Conservation (phyloP, 768 basidiomycete genomes). For the Tulasnella sp. region DNA sequence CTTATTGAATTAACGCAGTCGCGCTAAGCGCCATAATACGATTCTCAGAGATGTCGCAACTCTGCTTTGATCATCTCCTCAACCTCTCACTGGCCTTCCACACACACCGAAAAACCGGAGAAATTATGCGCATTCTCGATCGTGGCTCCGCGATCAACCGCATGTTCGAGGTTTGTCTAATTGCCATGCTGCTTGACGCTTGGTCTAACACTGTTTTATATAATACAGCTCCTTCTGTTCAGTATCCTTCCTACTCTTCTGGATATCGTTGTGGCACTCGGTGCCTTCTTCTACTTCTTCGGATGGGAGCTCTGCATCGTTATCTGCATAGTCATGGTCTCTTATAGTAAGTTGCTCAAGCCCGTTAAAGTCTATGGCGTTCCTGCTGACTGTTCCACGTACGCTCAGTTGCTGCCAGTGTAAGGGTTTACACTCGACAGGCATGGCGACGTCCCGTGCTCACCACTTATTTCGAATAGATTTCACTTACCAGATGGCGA, state of each 20-base stretch:
- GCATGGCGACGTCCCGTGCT: slow-evolving; percentile 22
- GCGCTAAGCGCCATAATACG: too few species aligned
- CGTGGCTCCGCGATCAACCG: slow-evolving; percentile 81
- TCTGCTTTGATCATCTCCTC: slow-evolving; percentile 79
- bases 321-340: slow-evolving; percentile 60
- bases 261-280: slow-evolving; percentile 64
- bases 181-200: neutral
- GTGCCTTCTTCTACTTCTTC: slow-evolving; percentile 19
- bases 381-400: slow-evolving; percentile 12
- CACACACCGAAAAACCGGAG: slow-evolving; percentile 73
- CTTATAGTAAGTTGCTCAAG: slow-evolving; percentile 45
- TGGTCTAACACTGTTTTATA: neutral
- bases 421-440: slow-evolving; percentile 18
- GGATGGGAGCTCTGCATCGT: slow-evolving; percentile 36
- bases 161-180: slow-evolving; percentile 48
- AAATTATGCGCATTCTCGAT: slow-evolving; percentile 70
- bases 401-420: slow-evolving; percentile 36
- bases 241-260: slow-evolving; percentile 71
- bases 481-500: slow-evolving; percentile 57
- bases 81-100: slow-evolving; percentile 81
- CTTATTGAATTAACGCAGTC: too few species aligned
- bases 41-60: slow-evolving; percentile 63
- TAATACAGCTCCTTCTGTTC: slow-evolving; percentile 61
- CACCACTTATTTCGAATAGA: slow-evolving; percentile 19
- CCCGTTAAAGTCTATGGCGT: too few species aligned